Evolutionary conservation across 177 flowering plant genomes (phyloP).

Genomic region (Vitis hybrid): DNA sequence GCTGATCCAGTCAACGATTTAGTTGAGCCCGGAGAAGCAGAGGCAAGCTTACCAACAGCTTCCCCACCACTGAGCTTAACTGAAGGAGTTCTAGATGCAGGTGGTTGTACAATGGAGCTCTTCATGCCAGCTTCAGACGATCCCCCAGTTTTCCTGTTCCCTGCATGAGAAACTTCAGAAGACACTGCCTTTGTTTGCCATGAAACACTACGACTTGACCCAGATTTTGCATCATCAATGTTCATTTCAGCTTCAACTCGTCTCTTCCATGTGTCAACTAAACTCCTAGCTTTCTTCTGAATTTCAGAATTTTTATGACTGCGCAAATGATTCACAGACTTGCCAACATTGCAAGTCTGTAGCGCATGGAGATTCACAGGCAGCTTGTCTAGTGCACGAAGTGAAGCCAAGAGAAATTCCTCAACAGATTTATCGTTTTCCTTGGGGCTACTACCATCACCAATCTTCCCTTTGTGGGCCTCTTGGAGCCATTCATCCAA

Average conservation of each 20-base stretch:
- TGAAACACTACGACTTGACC: slow-evolving; percentile 48
- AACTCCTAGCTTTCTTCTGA: slow-evolving; percentile 83
- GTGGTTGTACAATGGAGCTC: slow-evolving; percentile 48
- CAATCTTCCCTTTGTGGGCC: slow-evolving; percentile 75
- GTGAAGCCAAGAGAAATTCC: slow-evolving; percentile 77
- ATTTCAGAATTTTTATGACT: slow-evolving; percentile 80
- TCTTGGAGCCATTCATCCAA: slow-evolving; percentile 98
- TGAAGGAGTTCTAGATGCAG: slow-evolving; percentile 47
- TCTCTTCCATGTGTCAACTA: slow-evolving; percentile 97
- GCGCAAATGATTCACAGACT: slow-evolving; percentile 87
- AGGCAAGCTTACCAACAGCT: slow-evolving; percentile 28
- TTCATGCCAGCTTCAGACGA: slow-evolving; percentile 58
- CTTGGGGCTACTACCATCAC: slow-evolving; percentile 56
- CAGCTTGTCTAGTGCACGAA: slow-evolving; percentile 87
- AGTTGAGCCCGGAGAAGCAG: slow-evolving; percentile 38
- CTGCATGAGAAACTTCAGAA: slow-evolving; percentile 61
- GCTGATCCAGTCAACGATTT: slow-evolving; percentile 39
- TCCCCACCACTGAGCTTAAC: slow-evolving; percentile 54
- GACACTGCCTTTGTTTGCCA: slow-evolving; percentile 61
- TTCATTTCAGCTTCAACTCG: slow-evolving; percentile 95
- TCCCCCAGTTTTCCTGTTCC: slow-evolving; percentile 40
- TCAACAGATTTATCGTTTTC: slow-evolving; percentile 74
- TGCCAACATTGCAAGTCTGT: slow-evolving; percentile 80
- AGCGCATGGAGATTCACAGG: slow-evolving; percentile 89
- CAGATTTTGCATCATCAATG: slow-evolving; percentile 68